Evolutionary conservation across 192 early-diverging fungal genomes (phyloP).

Genomic region (Rhizophagus clarus): DNA sequence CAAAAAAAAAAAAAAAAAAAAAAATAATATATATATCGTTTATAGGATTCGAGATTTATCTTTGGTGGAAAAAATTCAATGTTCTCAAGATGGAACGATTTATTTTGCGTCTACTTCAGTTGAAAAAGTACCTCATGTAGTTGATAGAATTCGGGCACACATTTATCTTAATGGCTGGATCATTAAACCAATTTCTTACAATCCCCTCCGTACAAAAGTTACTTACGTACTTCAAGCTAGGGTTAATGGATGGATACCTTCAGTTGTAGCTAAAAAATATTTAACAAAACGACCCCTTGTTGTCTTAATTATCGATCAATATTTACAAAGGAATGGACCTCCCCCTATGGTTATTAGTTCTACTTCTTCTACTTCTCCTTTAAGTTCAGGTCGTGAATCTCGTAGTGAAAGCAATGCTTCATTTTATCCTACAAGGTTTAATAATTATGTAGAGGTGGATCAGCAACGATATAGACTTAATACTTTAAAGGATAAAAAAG

Average conservation of each 20-base stretch:
- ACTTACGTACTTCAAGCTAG: conserved; percentile 58
- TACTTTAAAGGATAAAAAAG: neutral
- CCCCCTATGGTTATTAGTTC: neutral
- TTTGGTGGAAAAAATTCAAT: conserved; percentile 52
- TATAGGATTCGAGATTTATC: conserved; percentile 39
- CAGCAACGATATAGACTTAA: neutral
- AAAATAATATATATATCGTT: neutral
- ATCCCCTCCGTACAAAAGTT: conserved; percentile 53
- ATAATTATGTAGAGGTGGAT: neutral
- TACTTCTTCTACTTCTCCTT: no score
- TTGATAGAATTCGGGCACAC: conserved; percentile 45
- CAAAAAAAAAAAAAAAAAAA: neutral
- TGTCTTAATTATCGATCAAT: conserved; percentile 51
- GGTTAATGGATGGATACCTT: conserved; percentile 57
- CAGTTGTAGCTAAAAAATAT: conserved; percentile 55
- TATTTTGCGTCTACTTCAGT: conserved; percentile 53
- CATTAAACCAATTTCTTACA: conserved; percentile 49
- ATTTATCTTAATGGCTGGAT: conserved; percentile 60
- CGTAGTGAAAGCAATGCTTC: neutral
- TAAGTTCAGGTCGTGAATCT: neutral
- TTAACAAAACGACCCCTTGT: conserved; percentile 53
- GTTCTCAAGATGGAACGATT: conserved; percentile 47
- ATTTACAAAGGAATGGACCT: conserved; percentile 53
- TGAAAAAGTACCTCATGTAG: conserved; percentile 48
- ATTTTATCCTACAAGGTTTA: neutral